Evolutionary conservation across 257 asterid species (phyloP).

Genomic region (Plantago elongata): DNA sequence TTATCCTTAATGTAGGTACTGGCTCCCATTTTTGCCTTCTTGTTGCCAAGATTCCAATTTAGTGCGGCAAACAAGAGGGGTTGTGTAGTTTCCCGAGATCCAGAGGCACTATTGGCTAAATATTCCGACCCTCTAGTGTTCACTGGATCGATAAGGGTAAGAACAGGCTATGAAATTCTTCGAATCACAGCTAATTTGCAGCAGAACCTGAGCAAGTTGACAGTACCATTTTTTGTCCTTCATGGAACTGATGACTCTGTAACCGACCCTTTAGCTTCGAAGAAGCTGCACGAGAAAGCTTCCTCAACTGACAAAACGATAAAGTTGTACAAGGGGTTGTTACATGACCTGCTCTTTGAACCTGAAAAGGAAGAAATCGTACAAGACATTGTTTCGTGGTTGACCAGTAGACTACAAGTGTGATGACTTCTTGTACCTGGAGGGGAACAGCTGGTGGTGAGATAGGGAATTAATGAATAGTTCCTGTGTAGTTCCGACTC

Average conservation of each 20-base stretch:
- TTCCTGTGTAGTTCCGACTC: no score
- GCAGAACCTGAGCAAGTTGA: constrained; percentile 52
- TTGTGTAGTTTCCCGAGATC: constrained; percentile 60
- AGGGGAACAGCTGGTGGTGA: not conserved
- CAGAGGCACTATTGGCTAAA: constrained; percentile 71
- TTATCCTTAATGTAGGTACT: constrained; percentile 41
- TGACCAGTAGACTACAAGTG: constrained; percentile 44
- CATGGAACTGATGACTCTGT: constrained; percentile 78
- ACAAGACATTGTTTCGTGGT: constrained; percentile 59
- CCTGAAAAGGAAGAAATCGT: constrained; percentile 68
- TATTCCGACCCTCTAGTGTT: constrained; percentile 91
- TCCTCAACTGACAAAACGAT: constrained; percentile 72
- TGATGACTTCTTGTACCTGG: not conserved
- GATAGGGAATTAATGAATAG: not conserved
- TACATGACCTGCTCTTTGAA: constrained; percentile 86
- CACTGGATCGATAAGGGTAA: constrained; percentile 75
- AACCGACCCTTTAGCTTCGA: constrained; percentile 78
- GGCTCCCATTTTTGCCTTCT: constrained; percentile 66
- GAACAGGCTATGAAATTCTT: constrained; percentile 88
- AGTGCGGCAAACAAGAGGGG: constrained; percentile 92
- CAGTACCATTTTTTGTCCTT: constrained; percentile 71
- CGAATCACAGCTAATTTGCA: constrained; percentile 53
- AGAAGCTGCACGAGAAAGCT: constrained; percentile 64
- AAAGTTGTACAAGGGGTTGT: constrained; percentile 55
- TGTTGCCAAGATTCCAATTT: constrained; percentile 75